Evolutionary conservation across 2,329 filamentous ascomycete genomes (phyloP).

Genomic region (Coniochaeta sp.): DNA sequence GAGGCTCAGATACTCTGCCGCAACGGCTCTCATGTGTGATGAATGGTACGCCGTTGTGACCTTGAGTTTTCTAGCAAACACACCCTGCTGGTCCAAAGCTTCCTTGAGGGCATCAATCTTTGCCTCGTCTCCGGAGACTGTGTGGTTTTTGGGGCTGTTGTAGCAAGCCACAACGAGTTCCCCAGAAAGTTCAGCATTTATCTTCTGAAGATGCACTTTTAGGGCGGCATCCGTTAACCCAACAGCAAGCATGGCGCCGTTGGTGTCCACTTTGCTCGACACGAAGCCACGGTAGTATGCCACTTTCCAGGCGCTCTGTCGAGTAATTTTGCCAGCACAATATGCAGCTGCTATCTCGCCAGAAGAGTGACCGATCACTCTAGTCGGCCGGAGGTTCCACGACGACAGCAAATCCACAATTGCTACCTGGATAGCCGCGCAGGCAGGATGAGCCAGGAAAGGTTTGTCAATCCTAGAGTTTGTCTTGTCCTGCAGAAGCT

Average conservation of each 20-base stretch:
- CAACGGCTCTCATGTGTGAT: slow-evolving; percentile 16
- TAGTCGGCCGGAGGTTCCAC: slow-evolving; percentile 21
- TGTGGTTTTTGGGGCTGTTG: slow-evolving; percentile 17
- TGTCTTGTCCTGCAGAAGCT: slow-evolving; percentile 3
- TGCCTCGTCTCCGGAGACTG: slow-evolving; percentile 16
- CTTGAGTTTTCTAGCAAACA: slow-evolving; percentile 19
- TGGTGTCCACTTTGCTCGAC: slow-evolving; percentile 11
- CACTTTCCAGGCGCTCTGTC: slow-evolving; percentile 25
- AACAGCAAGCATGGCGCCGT: slow-evolving; percentile 15
- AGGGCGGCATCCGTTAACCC: slow-evolving; percentile 11
- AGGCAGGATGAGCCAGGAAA: slow-evolving; percentile 18
- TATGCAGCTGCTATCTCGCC: slow-evolving; percentile 37
- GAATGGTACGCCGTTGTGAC: slow-evolving; percentile 27
- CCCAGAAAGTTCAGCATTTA: slow-evolving; percentile 5
- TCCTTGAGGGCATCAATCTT: slow-evolving; percentile 13
- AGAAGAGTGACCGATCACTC: slow-evolving; percentile 31
- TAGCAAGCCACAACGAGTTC: slow-evolving; percentile 10
- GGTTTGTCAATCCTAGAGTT: slow-evolving; percentile 6
- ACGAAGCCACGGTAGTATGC: slow-evolving; percentile 30
- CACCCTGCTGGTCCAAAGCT: slow-evolving; percentile 5
- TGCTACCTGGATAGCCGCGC: slow-evolving; percentile 25
- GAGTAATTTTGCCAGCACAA: slow-evolving; percentile 23
- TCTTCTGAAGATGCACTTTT: slow-evolving; percentile 3
- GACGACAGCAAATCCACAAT: slow-evolving; percentile 27
- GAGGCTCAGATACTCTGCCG: slow-evolving; percentile 11